Base-by-base conservation (phyloP, 177 flowering plant species). In the Vitis hybrid region DNA sequence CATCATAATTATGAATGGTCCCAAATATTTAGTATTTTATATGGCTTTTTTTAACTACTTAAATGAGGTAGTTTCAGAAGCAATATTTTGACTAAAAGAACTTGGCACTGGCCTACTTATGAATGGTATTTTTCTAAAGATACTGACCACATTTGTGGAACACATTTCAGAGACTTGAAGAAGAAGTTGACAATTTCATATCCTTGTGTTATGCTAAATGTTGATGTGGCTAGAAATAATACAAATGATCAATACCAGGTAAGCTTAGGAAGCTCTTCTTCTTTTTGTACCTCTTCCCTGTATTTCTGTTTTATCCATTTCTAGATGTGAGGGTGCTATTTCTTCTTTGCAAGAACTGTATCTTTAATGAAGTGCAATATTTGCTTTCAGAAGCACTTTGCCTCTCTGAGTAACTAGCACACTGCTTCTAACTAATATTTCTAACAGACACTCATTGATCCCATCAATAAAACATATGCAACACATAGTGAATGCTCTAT, bases 231-330 rank as follows among this genome's bases (percentile, higher is more conserved):
- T 61, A 85, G 80, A 78, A 93, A 96, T 80, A 96, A 96, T 68
- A 96, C 99, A 68, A 96, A 96, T 78, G 94, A 96, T 72, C 99
- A 96, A 68, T 96, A 96, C 77, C 99, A 96, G 99, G 99, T 95
- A 50, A 70, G 77, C 55, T 50, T 62, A 64, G 12, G 60, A 48
- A 48, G 51, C 39, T 71, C n/a, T 6, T 57, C 26, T 7, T 67
- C 31, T 20, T 13, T 63, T 20, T 59, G 2, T 70, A 61, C 60
- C 9, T 60, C 26, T 31, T 14, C 60, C 55, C 39, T 20, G 45
- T 60, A n/a, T 19, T 33, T 61, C 8, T 39, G 9, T 39, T 39
- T 39, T 39, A 39, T 7, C 45, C 45, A 39, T 4, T 39, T 39
- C 45, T 39, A 39, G 45, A 39, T 39, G 45, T 39, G 45, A 33